phyloP scores from a whole-genome alignment of 306 rosid species.

The Hippophae rhamnoides region DNA sequence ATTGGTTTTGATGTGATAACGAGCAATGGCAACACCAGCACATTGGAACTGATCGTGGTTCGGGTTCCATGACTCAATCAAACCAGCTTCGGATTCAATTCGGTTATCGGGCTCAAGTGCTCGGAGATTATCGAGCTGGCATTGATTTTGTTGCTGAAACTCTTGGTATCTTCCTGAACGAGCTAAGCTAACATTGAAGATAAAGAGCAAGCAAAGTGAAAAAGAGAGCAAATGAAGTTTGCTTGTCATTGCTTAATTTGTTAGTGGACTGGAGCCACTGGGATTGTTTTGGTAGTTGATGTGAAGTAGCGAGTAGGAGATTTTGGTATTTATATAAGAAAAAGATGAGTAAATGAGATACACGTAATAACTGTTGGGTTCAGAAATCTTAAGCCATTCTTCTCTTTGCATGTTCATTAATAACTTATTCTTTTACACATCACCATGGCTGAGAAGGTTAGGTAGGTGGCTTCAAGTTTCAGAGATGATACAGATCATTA shows the following conservation, averaged over 20 bases:
- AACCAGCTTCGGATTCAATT: constrained; percentile 33
- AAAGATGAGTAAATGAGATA: neutral
- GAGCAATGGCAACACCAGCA: constrained; percentile 27
- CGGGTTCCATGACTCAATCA: constrained; percentile 37
- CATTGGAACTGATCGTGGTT: constrained; percentile 30
- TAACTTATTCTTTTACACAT: constrained; percentile 9
- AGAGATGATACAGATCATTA: neutral
- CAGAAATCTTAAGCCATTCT: constrained; percentile 9
- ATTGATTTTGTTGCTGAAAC: constrained; percentile 11
- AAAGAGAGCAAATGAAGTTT: constrained; percentile 24
- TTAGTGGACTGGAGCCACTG: too few relatives aligned
- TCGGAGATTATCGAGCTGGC: constrained; percentile 23
- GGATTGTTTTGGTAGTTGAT: neutral
- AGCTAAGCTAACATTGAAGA: constrained; percentile 34
- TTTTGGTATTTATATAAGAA: constrained; percentile 15
- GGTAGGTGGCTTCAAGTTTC: constrained; percentile 15
- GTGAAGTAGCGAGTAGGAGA: constrained; percentile 17
- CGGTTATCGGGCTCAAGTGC: constrained; percentile 35
- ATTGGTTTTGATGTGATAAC: constrained; percentile 25
- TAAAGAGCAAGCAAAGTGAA: constrained; percentile 30
- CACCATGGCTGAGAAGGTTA: neutral
- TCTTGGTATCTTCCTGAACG: neutral
- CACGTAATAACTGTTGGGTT: neutral
- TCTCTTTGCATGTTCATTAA: constrained; percentile 18
- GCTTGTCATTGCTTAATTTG: constrained; percentile 6